phyloP scores from a whole-genome alignment of 108 stramenopile species.

The Cyclotella cryptica region DNA sequence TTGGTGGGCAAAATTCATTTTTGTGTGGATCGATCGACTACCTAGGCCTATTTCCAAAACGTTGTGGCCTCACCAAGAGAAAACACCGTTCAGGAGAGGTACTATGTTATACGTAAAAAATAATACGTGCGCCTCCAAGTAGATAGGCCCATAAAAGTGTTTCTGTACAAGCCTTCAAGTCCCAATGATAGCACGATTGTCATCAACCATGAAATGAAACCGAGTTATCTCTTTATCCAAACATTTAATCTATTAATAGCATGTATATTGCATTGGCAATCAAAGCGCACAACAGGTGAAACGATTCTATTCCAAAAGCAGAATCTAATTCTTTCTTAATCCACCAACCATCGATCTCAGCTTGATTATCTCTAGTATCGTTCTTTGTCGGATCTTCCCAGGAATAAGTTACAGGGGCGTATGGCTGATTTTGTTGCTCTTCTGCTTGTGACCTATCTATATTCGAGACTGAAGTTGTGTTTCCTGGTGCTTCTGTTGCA shows the following conservation, averaged over 20 bases:
- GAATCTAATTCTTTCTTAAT: slow-evolving; percentile 7
- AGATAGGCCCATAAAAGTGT: too few relatives aligned
- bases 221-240: too few relatives aligned
- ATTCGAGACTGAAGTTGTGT: neutral
- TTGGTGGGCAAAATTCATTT: too few relatives aligned
- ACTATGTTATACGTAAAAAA: too few relatives aligned
- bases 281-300: neutral
- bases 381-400: slow-evolving; percentile 3
- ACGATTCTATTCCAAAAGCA: neutral
- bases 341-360: slow-evolving; percentile 22
- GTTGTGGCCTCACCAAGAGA: too few relatives aligned
- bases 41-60: too few relatives aligned
- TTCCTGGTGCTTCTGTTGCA: neutral
- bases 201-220: too few relatives aligned
- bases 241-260: neutral
- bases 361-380: slow-evolving; percentile 9
- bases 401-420: neutral
- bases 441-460: neutral
- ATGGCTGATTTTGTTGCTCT: neutral
- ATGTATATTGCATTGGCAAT: neutral
- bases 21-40: too few relatives aligned
- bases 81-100: too few relatives aligned
- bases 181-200: too few relatives aligned
- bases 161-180: too few relatives aligned
- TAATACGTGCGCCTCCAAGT: too few relatives aligned